Conservation (phyloP, 306 rosid species). For the Castanea mollissima region DNA sequence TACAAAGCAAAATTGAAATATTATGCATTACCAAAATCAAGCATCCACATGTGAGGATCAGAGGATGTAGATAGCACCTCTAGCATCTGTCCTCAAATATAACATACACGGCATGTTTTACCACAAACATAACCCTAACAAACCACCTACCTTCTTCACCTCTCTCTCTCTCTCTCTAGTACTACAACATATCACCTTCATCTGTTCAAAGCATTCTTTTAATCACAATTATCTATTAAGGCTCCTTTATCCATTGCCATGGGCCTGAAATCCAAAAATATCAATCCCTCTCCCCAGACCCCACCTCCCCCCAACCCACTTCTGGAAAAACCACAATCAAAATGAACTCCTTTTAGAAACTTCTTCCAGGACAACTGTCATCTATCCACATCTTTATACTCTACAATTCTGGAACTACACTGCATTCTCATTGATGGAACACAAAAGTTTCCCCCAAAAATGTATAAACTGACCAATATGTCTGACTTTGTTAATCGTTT, state of each 20-base stretch:
- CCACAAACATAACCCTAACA: not conserved
- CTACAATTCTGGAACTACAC: not conserved
- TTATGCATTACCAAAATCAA: not conserved
- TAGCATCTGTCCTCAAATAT: not conserved
- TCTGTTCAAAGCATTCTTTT: too few species aligned
- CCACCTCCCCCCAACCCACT: not conserved
- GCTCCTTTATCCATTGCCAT: not conserved
- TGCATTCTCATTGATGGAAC: not conserved
- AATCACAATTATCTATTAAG: not conserved
- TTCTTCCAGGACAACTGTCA: not conserved
- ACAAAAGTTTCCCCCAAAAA: not conserved
- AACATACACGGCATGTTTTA: not conserved
- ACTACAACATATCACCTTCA: too few species aligned
- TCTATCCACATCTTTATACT: not conserved
- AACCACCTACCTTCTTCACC: not conserved
- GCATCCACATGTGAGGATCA: not conserved
- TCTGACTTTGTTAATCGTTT: not conserved
- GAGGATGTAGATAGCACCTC: not conserved
- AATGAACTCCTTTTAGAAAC: not conserved
- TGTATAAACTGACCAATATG: not conserved
- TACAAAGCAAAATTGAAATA: not conserved
- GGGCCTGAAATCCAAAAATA: not conserved
- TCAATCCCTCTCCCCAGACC: not conserved
- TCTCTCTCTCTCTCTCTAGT: too few species aligned
- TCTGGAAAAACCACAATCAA: not conserved